Evolutionary conservation across 768 basidiomycete species (phyloP).

Genomic region (Lentinula boryana): DNA sequence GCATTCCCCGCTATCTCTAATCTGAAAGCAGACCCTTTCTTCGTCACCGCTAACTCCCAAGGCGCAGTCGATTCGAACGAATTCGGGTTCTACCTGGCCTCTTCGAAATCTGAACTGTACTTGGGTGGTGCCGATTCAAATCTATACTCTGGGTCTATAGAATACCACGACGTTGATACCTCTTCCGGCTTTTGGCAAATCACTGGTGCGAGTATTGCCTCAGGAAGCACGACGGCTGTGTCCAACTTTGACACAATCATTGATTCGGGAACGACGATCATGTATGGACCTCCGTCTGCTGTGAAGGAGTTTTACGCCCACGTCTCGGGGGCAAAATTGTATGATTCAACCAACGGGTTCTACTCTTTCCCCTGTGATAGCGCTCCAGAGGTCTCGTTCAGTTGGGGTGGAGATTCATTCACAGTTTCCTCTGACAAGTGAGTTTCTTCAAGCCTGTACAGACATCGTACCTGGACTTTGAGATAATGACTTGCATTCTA

Average conservation of each 20-base stretch:
- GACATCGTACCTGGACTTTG: not conserved
- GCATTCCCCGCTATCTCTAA: slow-evolving; percentile 30
- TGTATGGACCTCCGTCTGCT: slow-evolving; percentile 19
- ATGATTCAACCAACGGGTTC: slow-evolving; percentile 12
- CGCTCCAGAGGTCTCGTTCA: slow-evolving; percentile 24
- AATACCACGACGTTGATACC: slow-evolving; percentile 22
- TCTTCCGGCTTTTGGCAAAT: slow-evolving; percentile 23
- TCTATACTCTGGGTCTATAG: slow-evolving; percentile 36
- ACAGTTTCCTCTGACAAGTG: slow-evolving; percentile 34
- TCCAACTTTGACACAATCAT: slow-evolving; percentile 20
- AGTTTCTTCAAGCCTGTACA: not conserved
- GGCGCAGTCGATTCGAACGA: slow-evolving; percentile 22
- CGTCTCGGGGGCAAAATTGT: slow-evolving; percentile 18
- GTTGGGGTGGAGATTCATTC: slow-evolving; percentile 30
- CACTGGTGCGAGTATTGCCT: slow-evolving; percentile 11
- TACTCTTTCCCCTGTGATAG: slow-evolving; percentile 25
- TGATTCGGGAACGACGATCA: slow-evolving; percentile 32
- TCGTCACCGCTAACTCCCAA: slow-evolving; percentile 32
- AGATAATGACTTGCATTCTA: not conserved
- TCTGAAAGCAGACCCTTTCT: slow-evolving; percentile 25
- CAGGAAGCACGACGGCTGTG: slow-evolving; percentile 9
- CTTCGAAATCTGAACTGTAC: slow-evolving; percentile 39
- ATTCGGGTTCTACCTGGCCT: slow-evolving; percentile 41
- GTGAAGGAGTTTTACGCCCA: slow-evolving; percentile 19
- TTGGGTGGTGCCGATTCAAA: slow-evolving; percentile 43